A percentile compares a stretch with the other conserved stretches of the same genome.
Conservation (phyloP, 2,329 filamentous ascomycete species). For the Scedosporium minutisporum region DNA sequence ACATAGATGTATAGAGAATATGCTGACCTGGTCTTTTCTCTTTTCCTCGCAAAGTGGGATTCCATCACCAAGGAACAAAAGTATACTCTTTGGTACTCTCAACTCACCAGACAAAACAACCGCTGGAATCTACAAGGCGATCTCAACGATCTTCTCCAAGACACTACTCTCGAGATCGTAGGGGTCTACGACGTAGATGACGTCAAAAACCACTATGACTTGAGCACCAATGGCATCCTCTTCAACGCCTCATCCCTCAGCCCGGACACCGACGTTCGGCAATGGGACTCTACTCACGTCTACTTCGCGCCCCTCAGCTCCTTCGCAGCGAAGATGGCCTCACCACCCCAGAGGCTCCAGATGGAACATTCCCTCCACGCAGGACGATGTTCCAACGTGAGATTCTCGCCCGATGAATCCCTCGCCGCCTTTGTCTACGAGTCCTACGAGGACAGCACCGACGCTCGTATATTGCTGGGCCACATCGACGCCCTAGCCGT, state of each 20-base stretch:
- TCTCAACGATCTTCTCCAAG: conserved; percentile 23
- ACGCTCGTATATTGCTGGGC: conserved; percentile 21
- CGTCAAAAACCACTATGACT: conserved; percentile 19
- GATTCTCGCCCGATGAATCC: conserved; percentile 26
- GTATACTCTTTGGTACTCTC: conserved; percentile 29
- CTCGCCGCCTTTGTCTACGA: conserved; percentile 24
- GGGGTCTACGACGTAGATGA: conserved; percentile 17
- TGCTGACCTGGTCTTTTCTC: neutral
- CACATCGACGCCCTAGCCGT: conserved; percentile 17
- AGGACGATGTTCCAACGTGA: conserved; percentile 15
- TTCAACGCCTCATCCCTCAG: conserved; percentile 18
- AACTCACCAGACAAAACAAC: conserved; percentile 16
- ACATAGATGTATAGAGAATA: neutral
- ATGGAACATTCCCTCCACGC: conserved; percentile 7
- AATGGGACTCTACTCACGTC: conserved; percentile 13
- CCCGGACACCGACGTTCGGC: conserved; percentile 2
- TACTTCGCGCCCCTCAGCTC: conserved; percentile 24
- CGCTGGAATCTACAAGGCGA: conserved; percentile 19
- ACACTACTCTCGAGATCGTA: conserved; percentile 20
- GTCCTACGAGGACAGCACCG: conserved; percentile 14
- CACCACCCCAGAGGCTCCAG: conserved; percentile 16
- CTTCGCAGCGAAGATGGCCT: conserved; percentile 15
- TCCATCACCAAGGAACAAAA: conserved; percentile 16
- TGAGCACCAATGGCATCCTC: conserved; percentile 23
- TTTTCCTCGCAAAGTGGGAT: conserved; percentile 18